Evolutionary conservation across 345 rosid species (phyloP).

Genomic region (Stellera chamaejasme): DNA sequence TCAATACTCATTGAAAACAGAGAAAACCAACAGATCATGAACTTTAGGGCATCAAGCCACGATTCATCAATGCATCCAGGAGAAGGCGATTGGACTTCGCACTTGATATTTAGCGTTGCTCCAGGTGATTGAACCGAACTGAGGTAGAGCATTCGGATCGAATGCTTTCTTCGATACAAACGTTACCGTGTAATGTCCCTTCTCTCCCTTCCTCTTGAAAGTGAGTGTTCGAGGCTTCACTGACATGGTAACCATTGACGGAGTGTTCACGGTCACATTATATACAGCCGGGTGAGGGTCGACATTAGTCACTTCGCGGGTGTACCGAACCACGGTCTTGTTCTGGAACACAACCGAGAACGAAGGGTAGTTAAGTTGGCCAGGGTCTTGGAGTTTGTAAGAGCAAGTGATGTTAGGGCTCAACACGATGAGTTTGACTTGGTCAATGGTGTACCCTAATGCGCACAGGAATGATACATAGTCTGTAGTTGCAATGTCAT

Average conservation of each 20-base stretch:
- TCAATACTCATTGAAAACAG: no score
- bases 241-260: constrained; percentile 36
- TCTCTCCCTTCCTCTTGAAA: constrained; percentile 53
- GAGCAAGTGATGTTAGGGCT: constrained; percentile 46
- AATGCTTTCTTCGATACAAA: constrained; percentile 48
- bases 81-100: constrained; percentile 60
- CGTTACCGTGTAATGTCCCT: constrained; percentile 56
- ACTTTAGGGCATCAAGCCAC: background rate
- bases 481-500: constrained; percentile 53
- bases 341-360: constrained; percentile 62
- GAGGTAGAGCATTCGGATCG: constrained; percentile 24
- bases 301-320: constrained; percentile 65
- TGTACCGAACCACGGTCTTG: constrained; percentile 59
- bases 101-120: constrained; percentile 52
- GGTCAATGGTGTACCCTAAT: constrained; percentile 44
- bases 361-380: constrained; percentile 74
- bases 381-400: constrained; percentile 47
- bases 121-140: constrained; percentile 66
- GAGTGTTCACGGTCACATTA: constrained; percentile 31
- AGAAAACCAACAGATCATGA: no score
- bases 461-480: constrained; percentile 69
- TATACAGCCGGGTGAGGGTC: constrained; percentile 50
- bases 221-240: constrained; percentile 50
- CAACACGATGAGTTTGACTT: constrained; percentile 48
- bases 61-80: constrained; percentile 40